Evolutionary conservation across 345 rosid species (phyloP), one percentile per base, ranked within the genome.

Genomic region (Hypericum androsaemum): DNA sequence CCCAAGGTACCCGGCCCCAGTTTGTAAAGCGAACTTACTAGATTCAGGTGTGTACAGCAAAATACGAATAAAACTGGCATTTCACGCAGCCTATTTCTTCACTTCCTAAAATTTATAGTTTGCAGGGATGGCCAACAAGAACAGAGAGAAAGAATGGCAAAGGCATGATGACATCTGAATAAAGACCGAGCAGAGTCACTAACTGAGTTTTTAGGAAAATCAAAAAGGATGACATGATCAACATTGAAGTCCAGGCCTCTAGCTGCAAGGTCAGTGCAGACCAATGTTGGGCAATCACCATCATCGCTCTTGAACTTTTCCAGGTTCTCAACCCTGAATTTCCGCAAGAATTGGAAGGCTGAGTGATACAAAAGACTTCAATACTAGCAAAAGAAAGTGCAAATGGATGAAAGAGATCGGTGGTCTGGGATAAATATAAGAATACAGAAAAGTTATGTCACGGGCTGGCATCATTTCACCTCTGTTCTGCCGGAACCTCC

Each of bases 191-290:
- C 32, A 22, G 2, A 43, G 38, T 52, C 43, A 47, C 95, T 87
- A 72, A 90, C 96, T 28, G 95, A 90, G 64, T 84, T 90, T 65
- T 53, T 59, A 37, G 96, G 98, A 68, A 87, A 90, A 75, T 90
- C 96, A 72, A 87, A 87, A 94, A 87, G 87, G 69, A 87, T 74
- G 48, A 84, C 95, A 72, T 87, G 92, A 79, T 90, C 87, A 3
- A 87, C 96, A 39, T 77, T 92, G 50, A 90, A 79, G 65, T 90
- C 96, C 36, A 87, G 79, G 52, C 98, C 98, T 64, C 94, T 71
- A 3, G 98, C 96, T 65, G 94, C 98, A 83, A 90, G 71, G 80
- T 84, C 96, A 0, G 98, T 84, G 65, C 96, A 90, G 62, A 84
- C 98, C 60, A 87, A 75, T 11, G 98, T 87, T 28, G 98, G 98